phyloP scores from a whole-genome alignment of 192 early-diverging fungal species.

The Geranomyces variabilis region DNA sequence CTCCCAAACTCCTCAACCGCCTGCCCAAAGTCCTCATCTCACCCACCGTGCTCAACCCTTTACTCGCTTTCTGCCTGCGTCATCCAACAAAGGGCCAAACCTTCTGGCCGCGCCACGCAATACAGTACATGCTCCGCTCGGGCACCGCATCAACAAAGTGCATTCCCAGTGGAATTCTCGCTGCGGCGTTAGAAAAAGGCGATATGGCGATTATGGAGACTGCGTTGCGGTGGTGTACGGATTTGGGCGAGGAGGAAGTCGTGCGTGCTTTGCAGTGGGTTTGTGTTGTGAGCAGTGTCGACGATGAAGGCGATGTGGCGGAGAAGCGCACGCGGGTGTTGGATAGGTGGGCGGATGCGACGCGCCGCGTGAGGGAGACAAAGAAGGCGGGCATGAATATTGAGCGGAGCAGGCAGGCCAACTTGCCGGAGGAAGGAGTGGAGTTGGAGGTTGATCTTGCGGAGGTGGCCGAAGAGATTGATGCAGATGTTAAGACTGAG shows the following conservation, averaged over 20 bases:
- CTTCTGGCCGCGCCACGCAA: constrained; percentile 20
- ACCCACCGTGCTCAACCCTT: constrained; percentile 1
- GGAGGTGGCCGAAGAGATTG: neutral
- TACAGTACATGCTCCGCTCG: constrained; percentile 17
- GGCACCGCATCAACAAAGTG: neutral
- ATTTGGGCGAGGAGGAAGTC: constrained; percentile 17
- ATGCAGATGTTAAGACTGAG: neutral
- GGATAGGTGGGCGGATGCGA: neutral
- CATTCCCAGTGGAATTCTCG: neutral
- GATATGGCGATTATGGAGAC: constrained; percentile 10
- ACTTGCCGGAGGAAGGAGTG: neutral
- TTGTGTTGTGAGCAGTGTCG: neutral
- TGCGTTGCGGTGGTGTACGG: neutral
- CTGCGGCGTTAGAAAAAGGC: neutral
- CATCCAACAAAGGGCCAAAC: neutral
- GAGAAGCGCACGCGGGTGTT: neutral
- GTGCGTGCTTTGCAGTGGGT: constrained; percentile 17
- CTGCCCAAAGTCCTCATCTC: constrained; percentile 24
- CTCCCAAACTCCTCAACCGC: neutral
- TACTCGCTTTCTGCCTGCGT: constrained; percentile 7
- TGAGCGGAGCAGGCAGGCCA: too few relatives aligned
- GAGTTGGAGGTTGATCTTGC: neutral
- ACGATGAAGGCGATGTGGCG: neutral
- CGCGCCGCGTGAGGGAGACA: too few relatives aligned
- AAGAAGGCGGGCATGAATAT: too few relatives aligned